Conservation (phyloP, 1,284 basidiomycete genomes). For the Golubevia sp. region DNA sequence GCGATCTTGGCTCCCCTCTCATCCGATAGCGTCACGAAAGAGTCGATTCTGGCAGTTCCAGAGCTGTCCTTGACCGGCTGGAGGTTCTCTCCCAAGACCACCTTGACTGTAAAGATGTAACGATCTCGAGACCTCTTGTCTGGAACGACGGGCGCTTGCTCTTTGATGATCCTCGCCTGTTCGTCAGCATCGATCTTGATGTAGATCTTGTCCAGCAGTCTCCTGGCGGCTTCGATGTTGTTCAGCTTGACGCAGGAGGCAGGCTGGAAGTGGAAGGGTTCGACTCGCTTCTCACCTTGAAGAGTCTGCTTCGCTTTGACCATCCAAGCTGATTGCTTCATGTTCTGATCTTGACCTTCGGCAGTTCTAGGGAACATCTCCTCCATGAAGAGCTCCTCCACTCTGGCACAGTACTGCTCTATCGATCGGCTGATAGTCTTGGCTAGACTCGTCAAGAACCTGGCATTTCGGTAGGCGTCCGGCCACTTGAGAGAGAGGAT, state of each 20-base stretch:
- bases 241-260: conserved; percentile 94
- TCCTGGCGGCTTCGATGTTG: conserved; percentile 90
- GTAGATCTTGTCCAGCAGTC: conserved; percentile 90
- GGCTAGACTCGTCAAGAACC: conserved; percentile 75
- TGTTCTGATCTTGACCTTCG: conserved; percentile 63
- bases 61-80: conserved; percentile 34
- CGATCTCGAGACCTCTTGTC: conserved; percentile 16
- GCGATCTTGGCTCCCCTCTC: conserved; percentile 86
- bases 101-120: conserved; percentile 92
- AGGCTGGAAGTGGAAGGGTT: conserved; percentile 90
- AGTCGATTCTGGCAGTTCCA: conserved; percentile 67
- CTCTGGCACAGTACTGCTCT: conserved; percentile 84
- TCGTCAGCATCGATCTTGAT: conserved; percentile 87
- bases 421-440: conserved; percentile 89
- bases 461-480: conserved; percentile 83
- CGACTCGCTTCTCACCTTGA: conserved; percentile 83
- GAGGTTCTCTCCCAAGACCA: conserved; percentile 68
- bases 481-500: conserved; percentile 89
- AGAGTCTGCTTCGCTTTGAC: conserved; percentile 84
- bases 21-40: conserved; percentile 92
- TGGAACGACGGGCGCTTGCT: too few relatives aligned
- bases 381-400: conserved; percentile 86
- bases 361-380: conserved; percentile 90
- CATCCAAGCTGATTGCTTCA: conserved; percentile 82
- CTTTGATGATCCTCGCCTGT: conserved; percentile 70